Conservation (phyloP, 2,329 filamentous ascomycete species). For the Botrytis paeoniae region DNA sequence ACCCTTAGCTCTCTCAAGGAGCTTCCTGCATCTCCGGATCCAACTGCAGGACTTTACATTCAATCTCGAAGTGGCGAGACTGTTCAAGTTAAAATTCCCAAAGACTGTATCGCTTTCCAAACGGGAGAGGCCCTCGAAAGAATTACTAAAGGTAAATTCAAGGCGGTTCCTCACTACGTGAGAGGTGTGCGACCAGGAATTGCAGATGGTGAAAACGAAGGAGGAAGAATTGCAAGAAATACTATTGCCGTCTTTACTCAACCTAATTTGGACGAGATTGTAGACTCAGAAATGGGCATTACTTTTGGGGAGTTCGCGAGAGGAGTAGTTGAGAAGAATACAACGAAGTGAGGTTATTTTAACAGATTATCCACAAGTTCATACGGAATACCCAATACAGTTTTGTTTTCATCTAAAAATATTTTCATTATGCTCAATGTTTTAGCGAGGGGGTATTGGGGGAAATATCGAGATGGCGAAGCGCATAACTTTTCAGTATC, state of each 20-base stretch:
- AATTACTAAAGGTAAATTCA: conserved; percentile 88
- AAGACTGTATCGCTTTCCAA: conserved; percentile 91
- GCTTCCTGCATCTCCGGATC: conserved; percentile 73
- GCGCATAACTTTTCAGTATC: not conserved
- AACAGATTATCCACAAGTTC: not conserved
- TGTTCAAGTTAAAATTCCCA: conserved; percentile 89
- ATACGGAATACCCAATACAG: not conserved
- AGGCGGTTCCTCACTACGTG: conserved; percentile 94
- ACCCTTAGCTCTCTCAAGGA: conserved; percentile 59
- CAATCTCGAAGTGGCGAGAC: conserved; percentile 76
- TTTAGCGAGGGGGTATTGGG: conserved; percentile 12
- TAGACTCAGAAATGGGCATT: conserved; percentile 64
- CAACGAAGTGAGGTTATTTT: conserved; percentile 30
- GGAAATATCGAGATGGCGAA: not conserved
- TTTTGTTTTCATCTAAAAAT: not conserved
- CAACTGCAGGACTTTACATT: conserved; percentile 88
- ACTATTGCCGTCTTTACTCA: conserved; percentile 97
- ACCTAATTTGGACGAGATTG: conserved; percentile 80
- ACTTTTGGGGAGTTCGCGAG: conserved; percentile 74
- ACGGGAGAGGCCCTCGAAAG: conserved; percentile 88
- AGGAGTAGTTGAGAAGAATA: conserved; percentile 39
- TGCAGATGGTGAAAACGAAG: conserved; percentile 40
- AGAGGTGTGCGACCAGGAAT: conserved; percentile 63
- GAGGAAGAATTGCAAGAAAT: conserved; percentile 66
- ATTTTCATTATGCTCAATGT: not conserved